Percentiles rank a stretch among this genome's conserved stretches.
These are phyloP conservation scores for Arabidopsis suecica DNA, from an alignment of 345 rosid species.

Conservation along the genomic window DNA sequence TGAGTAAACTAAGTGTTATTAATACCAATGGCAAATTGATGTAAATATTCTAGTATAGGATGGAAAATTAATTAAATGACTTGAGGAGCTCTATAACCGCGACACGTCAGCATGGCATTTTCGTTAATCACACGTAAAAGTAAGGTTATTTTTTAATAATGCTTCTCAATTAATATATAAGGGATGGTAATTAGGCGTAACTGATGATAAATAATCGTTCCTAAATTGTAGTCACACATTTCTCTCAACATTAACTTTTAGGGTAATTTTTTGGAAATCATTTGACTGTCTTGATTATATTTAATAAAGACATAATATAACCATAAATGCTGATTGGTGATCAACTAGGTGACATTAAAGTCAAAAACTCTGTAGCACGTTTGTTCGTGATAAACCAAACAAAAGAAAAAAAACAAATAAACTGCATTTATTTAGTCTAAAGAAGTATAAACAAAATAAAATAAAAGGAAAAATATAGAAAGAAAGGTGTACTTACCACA, in stretches of 20 bases:
- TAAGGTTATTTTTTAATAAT: too few species aligned
- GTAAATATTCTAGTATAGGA: too few species aligned
- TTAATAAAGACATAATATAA: background rate
- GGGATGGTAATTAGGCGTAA: background rate
- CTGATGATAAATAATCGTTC: background rate
- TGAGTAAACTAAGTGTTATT: too few species aligned
- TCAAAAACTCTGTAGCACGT: slow-evolving; percentile 32
- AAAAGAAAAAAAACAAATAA: background rate
- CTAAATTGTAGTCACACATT: background rate
- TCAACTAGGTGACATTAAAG: slow-evolving; percentile 16
- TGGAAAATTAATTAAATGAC: too few species aligned
- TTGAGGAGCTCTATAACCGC: too few species aligned
- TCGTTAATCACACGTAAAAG: too few species aligned
- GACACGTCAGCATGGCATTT: too few species aligned
- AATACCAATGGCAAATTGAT: too few species aligned
- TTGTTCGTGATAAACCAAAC: slow-evolving; percentile 20
- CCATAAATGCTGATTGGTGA: slow-evolving; percentile 16
- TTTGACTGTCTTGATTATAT: slow-evolving; percentile 9
- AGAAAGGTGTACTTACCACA: background rate
- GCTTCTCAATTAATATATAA: too few species aligned
- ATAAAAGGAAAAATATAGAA: background rate
- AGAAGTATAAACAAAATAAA: background rate
- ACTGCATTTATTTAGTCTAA: slow-evolving; percentile 7
- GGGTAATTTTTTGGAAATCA: background rate
- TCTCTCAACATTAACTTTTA: slow-evolving; percentile 20